A percentile compares a stretch with the other conserved stretches of the same genome.
Evolutionary conservation across 441 rosid genomes (phyloP).

Genomic region (Theobroma grandiflorum): DNA sequence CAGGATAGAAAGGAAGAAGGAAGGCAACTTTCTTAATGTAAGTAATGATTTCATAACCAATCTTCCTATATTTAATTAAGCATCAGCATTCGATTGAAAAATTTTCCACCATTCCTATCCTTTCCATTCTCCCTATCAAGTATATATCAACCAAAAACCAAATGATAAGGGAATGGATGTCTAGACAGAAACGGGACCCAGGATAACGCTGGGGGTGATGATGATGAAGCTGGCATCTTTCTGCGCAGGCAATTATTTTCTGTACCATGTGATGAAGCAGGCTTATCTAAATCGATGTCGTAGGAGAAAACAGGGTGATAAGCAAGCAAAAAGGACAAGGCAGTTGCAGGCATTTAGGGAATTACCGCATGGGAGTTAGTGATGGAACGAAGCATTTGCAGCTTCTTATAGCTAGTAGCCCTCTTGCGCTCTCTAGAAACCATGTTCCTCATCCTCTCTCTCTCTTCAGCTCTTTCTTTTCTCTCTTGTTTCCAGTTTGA

Average conservation of each 20-base stretch:
- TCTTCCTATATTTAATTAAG: neutral
- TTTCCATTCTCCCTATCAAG: neutral
- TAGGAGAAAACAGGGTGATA: neutral
- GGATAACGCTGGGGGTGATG: neutral
- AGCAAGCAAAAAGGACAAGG: neutral
- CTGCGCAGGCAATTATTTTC: neutral
- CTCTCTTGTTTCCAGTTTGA: neutral
- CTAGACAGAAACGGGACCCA: neutral
- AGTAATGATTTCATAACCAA: neutral
- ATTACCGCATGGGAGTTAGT: constrained; percentile 47
- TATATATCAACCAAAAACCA: neutral
- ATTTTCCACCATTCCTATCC: neutral
- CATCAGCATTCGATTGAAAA: neutral
- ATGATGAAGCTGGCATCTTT: neutral
- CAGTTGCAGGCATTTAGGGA: neutral
- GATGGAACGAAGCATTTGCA: constrained; percentile 46
- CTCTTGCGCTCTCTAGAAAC: constrained; percentile 41
- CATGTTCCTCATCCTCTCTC: constrained; percentile 22
- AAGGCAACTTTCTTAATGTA: neutral
- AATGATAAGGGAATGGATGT: neutral
- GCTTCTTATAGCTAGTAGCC: constrained; percentile 39
- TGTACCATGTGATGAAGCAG: neutral
- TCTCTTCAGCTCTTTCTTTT: neutral
- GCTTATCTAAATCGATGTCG: neutral
- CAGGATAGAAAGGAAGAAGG: neutral